A percentile compares a stretch with the other conserved stretches of the same genome.
phyloP scores from a whole-genome alignment of 306 rosid genomes.

The barrel medic (Medicago truncatula) region DNA sequence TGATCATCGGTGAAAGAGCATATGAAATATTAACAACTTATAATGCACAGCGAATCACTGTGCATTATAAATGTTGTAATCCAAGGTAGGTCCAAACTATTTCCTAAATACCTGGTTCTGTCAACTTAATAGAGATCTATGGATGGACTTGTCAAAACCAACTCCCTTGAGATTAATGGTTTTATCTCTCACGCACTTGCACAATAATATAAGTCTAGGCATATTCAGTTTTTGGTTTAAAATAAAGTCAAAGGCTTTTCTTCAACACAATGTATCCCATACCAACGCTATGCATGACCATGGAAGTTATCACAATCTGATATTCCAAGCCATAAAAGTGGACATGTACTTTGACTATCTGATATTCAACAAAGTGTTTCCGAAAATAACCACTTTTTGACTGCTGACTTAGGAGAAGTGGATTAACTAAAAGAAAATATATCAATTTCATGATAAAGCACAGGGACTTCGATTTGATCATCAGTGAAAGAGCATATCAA shows the following conservation, averaged over 20 bases:
- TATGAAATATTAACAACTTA: neutral
- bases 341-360: neutral
- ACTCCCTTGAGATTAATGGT: neutral
- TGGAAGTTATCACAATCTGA: neutral
- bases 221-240: no score
- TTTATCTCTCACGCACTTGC: neutral
- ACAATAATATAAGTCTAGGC: neutral
- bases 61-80: neutral
- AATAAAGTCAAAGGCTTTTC: no score
- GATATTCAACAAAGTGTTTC: neutral
- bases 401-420: neutral
- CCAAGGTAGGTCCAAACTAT: neutral
- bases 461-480: neutral
- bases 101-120: neutral
- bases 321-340: neutral
- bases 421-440: neutral
- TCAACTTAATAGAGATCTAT: neutral
- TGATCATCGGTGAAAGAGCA: neutral
- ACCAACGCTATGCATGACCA: no score
- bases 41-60: no score
- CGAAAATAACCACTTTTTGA: neutral
- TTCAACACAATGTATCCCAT: no score
- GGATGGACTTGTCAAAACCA: conserved; percentile 15
- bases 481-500: neutral
- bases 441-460: no score